Percentiles rank a stretch among this genome's conserved stretches.
Evolutionary conservation across 345 rosid genomes (phyloP).

Genomic region (Passiflora organensis): DNA sequence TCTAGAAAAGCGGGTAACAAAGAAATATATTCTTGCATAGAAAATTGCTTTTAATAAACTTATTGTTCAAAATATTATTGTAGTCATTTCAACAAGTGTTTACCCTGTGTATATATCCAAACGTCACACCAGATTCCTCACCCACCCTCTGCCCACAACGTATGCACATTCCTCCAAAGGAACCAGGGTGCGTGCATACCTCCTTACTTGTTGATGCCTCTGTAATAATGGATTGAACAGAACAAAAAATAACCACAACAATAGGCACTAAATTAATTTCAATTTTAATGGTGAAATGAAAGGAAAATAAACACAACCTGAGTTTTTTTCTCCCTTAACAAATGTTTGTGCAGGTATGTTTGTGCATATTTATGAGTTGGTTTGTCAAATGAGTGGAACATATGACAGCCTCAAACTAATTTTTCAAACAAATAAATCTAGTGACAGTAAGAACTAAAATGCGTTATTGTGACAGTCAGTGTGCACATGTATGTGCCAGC

Average conservation of each 20-base stretch:
- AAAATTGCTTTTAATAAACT: not conserved
- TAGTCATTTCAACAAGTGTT: not conserved
- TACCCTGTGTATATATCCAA: conserved; percentile 34
- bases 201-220: conserved; percentile 42
- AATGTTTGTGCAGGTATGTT: too few relatives aligned
- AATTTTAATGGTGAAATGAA: not conserved
- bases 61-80: not conserved
- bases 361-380: too few relatives aligned
- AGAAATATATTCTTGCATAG: not conserved
- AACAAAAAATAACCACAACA: not conserved
- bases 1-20: too few relatives aligned
- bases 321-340: not conserved
- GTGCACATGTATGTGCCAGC: too few relatives aligned
- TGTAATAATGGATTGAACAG: conserved; percentile 23
- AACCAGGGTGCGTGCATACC: conserved; percentile 66
- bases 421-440: not conserved
- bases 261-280: not conserved
- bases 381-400: not conserved
- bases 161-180: conserved; percentile 65
- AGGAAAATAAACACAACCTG: not conserved
- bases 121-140: not conserved
- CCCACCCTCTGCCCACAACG: conserved; percentile 45
- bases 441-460: too few relatives aligned
- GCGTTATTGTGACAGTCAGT: too few relatives aligned
- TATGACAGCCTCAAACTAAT: not conserved